These are phyloP conservation scores for Quercus parvula DNA, from an alignment of 306 rosid species.

Conservation along the genomic window DNA sequence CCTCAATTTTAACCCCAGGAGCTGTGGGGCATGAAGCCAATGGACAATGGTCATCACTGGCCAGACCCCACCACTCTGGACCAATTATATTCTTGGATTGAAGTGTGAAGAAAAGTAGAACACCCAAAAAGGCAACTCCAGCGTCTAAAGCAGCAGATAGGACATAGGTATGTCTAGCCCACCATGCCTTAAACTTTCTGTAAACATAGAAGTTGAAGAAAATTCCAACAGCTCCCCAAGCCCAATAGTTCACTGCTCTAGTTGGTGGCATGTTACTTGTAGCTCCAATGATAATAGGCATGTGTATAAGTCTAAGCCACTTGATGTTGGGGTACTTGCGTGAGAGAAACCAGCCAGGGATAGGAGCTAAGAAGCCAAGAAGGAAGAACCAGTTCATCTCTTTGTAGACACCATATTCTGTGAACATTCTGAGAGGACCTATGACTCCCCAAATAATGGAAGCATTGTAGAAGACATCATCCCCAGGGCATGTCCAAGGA, in stretches of 20 bases:
- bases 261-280: constrained; percentile 33
- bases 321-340: constrained; percentile 40
- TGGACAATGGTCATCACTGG: constrained; percentile 40
- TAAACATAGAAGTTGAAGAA: constrained; percentile 63
- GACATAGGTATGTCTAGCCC: constrained; percentile 72
- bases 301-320: constrained; percentile 55
- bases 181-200: constrained; percentile 44
- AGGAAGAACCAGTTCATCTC: constrained; percentile 68
- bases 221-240: constrained; percentile 61
- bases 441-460: constrained; percentile 80
- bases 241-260: constrained; percentile 40
- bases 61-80: constrained; percentile 71
- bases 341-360: constrained; percentile 50
- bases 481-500: constrained; percentile 78
- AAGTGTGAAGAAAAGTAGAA: constrained; percentile 49
- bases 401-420: constrained; percentile 41
- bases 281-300: constrained; percentile 48
- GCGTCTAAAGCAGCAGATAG: constrained; percentile 73
- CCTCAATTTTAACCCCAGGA: constrained; percentile 43
- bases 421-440: constrained; percentile 69
- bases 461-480: constrained; percentile 65
- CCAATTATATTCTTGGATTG: constrained; percentile 37
- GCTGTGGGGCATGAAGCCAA: constrained; percentile 73
- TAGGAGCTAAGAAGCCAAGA: constrained; percentile 47
- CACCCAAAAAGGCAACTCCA: constrained; percentile 58